These are phyloP conservation scores for Akebia trifoliata DNA, from an alignment of 164 flowering plant genomes.

Conservation along the genomic window DNA sequence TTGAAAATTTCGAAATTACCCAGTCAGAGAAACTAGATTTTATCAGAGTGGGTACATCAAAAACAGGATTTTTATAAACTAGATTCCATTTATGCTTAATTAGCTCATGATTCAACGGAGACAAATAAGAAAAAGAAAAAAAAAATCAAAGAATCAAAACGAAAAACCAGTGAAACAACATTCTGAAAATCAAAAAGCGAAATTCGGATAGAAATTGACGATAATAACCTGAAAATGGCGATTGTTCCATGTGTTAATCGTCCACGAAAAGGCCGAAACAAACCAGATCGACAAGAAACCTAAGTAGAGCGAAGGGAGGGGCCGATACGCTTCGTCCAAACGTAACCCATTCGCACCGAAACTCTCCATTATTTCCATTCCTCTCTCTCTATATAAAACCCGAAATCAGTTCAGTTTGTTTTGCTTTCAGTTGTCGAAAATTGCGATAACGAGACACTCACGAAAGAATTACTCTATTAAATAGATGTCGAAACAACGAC, in stretches of 20 bases:
- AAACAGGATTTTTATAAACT: too few species aligned
- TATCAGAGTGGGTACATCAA: too few species aligned
- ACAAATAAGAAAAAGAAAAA: too few species aligned
- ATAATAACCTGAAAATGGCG: conserved; percentile 69
- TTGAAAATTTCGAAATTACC: too few species aligned
- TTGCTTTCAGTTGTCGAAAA: too few species aligned
- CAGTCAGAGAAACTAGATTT: too few species aligned
- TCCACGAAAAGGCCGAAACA: conserved; percentile 63
- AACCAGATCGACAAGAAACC: conserved; percentile 59
- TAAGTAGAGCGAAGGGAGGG: conserved; percentile 67
- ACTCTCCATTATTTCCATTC: conserved; percentile 23
- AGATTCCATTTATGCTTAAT: too few species aligned
- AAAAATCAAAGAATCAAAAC: background rate
- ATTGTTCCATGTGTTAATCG: conserved; percentile 59
- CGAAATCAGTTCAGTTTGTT: too few species aligned
- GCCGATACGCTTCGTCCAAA: conserved; percentile 59
- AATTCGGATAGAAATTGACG: background rate
- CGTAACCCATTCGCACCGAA: conserved; percentile 16
- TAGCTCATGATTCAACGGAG: too few species aligned
- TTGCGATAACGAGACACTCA: too few species aligned
- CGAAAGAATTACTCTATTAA: too few species aligned
- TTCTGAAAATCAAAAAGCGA: background rate
- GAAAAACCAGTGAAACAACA: background rate
- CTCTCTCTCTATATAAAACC: background rate
- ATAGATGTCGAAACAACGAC: too few species aligned